Base-by-base conservation (phyloP, 2,329 filamentous ascomycete genomes). In the Alternaria gansuensis region DNA sequence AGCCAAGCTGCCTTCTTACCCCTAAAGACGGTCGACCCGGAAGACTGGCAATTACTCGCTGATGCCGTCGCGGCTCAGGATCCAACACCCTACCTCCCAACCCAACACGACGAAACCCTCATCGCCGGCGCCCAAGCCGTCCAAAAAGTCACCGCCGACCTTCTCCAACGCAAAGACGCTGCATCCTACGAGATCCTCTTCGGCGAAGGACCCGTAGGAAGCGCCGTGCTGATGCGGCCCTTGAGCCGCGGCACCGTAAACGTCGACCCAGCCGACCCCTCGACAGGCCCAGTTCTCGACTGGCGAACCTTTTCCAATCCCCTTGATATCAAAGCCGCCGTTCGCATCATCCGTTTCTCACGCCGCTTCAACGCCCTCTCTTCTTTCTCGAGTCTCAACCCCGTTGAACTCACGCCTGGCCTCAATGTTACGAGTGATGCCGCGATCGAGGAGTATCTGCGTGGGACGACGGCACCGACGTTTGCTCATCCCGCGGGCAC, bases 1-100 rank as follows among this genome's bases (percentile, higher is more conserved):
- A 46, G 23, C 7, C 43, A 46, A 2, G 43, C 43, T 65, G 82
- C 84, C 0, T 81, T 83, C 49, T 86, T 87, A 8, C 78, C 90
- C 51, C 89, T 84, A 57, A 74, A 77, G 11, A 85, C 87, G 64
- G 68, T 90, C 43, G 43, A 46, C 2, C 43, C 28, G 21, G 43
- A 46, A 13, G 54, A 41, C 23, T 57, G 36, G 37, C 36, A 61
- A 17, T 33, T 56, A 0, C 24, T 69, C 3, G 39, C 64, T 34
- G 51, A 55, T 9, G 50, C 54, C 21, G 41, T 64, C 6, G 34
- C 48, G 7, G 53, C 52, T 6, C 67, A 69, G 51, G 31, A 54
- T 7, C 40, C 63, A 2, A 41, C 39, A 8, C 17, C 49, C 1
- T 64, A 66, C 37, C 60, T 70, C 5, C 66, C 67, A 4, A 40